These are phyloP conservation scores for Leptographium procerum DNA, from an alignment of 2,329 filamentous ascomycete genomes.

Conservation along the genomic window DNA sequence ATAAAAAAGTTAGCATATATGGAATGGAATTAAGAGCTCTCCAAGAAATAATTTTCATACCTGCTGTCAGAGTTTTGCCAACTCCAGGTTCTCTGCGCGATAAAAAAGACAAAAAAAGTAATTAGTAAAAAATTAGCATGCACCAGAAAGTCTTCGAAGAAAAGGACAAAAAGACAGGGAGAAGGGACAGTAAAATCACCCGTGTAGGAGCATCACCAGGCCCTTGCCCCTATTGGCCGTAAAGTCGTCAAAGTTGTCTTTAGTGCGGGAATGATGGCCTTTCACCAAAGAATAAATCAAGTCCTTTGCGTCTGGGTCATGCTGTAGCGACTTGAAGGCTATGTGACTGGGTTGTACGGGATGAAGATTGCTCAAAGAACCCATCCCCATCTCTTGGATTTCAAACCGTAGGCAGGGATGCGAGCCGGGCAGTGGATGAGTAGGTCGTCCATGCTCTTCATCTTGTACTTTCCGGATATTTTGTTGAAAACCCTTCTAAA, in stretches of 20 bases:
- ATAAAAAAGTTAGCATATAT: background rate
- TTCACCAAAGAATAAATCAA: background rate
- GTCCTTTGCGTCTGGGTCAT: background rate
- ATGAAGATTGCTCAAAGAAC: background rate
- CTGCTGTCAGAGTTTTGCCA: background rate
- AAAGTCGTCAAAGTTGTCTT: background rate
- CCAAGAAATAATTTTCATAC: background rate
- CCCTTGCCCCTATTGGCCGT: background rate
- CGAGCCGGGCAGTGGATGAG: background rate
- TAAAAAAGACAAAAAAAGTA: background rate
- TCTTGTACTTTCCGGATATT: background rate
- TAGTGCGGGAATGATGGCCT: background rate
- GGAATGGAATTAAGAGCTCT: background rate
- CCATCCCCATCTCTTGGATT: background rate
- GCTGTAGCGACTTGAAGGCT: background rate
- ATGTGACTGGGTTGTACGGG: too few relatives aligned
- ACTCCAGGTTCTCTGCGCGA: background rate
- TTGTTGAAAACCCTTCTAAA: background rate
- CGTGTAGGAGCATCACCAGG: background rate
- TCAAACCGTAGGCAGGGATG: background rate
- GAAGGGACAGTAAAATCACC: background rate
- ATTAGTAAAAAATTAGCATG: background rate
- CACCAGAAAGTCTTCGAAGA: background rate
- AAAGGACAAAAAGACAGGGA: background rate
- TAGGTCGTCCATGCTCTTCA: background rate